phyloP scores from a whole-genome alignment of 2,329 filamentous ascomycete species.

The Bretziella fagacearum region DNA sequence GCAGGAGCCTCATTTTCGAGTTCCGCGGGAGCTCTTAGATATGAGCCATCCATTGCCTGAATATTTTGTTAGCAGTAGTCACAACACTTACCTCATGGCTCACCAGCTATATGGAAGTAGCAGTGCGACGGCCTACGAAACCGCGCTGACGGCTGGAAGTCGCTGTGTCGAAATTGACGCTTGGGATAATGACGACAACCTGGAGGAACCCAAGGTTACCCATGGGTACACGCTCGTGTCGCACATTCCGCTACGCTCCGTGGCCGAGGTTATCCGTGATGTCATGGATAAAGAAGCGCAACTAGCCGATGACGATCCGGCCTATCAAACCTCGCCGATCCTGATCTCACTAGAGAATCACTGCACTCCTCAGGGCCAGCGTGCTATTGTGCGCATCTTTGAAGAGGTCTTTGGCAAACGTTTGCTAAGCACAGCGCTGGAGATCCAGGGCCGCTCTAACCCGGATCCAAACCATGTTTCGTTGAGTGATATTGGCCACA shows the following conservation, averaged over 20 bases:
- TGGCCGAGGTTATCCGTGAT: slow-evolving; percentile 49
- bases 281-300: slow-evolving; percentile 41
- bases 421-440: slow-evolving; percentile 39
- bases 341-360: slow-evolving; percentile 53
- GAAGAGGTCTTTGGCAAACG: slow-evolving; percentile 43
- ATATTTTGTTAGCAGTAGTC: slow-evolving; percentile 56
- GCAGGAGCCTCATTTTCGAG: slow-evolving; percentile 37
- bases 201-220: slow-evolving; percentile 50
- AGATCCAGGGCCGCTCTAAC: slow-evolving; percentile 37
- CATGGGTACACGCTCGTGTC: slow-evolving; percentile 54
- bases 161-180: slow-evolving; percentile 59
- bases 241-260: slow-evolving; percentile 44
- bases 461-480: slow-evolving; percentile 38
- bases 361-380: slow-evolving; percentile 41
- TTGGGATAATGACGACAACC: slow-evolving; percentile 47
- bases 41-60: slow-evolving; percentile 44
- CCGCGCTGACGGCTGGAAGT: slow-evolving; percentile 43
- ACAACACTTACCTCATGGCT: slow-evolving; percentile 56
- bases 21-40: slow-evolving; percentile 38
- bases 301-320: slow-evolving; percentile 21
- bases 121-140: slow-evolving; percentile 45
- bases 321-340: slow-evolving; percentile 36
- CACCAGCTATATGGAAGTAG: slow-evolving; percentile 52
- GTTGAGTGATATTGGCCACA: slow-evolving; percentile 41
- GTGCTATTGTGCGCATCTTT: slow-evolving; percentile 48